Percentiles rank a stretch among this genome's conserved stretches.
These are phyloP conservation scores for Colletotrichum ledebouriae DNA, from an alignment of 2,329 filamentous ascomycete genomes.

Conservation along the genomic window DNA sequence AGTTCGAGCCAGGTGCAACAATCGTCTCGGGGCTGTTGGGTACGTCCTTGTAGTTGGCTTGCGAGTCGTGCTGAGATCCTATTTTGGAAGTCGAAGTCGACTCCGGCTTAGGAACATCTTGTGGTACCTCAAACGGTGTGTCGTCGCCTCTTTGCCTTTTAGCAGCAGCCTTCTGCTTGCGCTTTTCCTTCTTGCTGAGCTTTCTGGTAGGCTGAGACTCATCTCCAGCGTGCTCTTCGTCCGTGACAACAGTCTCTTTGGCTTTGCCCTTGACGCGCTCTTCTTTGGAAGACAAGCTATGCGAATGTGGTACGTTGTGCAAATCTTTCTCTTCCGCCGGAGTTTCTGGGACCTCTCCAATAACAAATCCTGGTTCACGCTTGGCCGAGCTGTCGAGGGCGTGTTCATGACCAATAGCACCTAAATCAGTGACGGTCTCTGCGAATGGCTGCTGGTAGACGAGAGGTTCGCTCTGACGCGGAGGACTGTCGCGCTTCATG, in stretches of 20 bases:
- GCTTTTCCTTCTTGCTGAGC: constrained; percentile 64
- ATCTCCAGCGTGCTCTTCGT: constrained; percentile 28
- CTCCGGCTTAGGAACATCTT: neutral
- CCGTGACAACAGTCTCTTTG: constrained; percentile 43
- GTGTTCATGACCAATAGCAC: constrained; percentile 52
- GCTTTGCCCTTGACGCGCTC: constrained; percentile 43
- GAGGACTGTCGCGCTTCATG: constrained; percentile 73
- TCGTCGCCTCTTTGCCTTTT: constrained; percentile 51
- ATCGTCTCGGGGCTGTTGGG: constrained; percentile 36
- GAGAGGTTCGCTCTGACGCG: constrained; percentile 66
- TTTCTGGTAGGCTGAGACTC: constrained; percentile 47
- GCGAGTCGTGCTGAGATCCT: constrained; percentile 13
- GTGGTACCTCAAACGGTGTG: neutral
- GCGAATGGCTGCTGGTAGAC: constrained; percentile 64
- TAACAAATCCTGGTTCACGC: constrained; percentile 59
- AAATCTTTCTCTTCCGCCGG: constrained; percentile 44
- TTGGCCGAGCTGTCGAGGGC: constrained; percentile 43
- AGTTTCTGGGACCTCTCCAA: constrained; percentile 61
- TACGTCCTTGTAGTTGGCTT: constrained; percentile 18
- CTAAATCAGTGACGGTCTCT: constrained; percentile 61
- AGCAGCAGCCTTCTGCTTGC: constrained; percentile 58
- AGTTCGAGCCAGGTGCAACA: constrained; percentile 23
- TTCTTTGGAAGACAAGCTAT: constrained; percentile 47
- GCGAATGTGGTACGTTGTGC: constrained; percentile 42
- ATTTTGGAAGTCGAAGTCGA: neutral